Base-by-base conservation (phyloP, 345 rosid species). In the Euphorbia lathyris region DNA sequence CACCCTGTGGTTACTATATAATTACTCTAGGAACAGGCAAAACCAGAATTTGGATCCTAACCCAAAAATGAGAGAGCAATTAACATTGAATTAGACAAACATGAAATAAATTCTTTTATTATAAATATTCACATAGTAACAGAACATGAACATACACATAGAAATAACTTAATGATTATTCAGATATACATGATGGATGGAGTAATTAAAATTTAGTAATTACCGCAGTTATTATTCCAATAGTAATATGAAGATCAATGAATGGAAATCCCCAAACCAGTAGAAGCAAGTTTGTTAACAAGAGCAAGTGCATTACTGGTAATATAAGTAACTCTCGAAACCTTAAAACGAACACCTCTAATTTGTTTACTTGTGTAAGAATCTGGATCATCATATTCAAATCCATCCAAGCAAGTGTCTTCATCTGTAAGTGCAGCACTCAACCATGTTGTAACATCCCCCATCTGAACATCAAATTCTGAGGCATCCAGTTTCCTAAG, bases 261-360 rank as follows among this genome's bases (percentile, higher is more conserved):
- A 7, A 27, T 27, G 16, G 63, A 42, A 67, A 71, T 72, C 25
- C 45, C 59, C 61, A 83, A 67, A 20, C 92, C 89, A 45, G 83
- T 57, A 16, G 90, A 76, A 0, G 88, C 92, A 23, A 94, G 90
- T 69, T 85, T 90, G 72, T 86, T 90, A 23, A 85, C 85, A 65
- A 91, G 88, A 67, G 96, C 99, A 69, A 91, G 83, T 4, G 99
- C 92, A 59, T 87, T 94, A 58, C 97, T 94, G 0, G 96, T 79
- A 10, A 87, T 22, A 68, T 88, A 88, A 58, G 81, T 71, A 19
- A 77, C 75, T 40, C 69, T 85, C 10, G 78, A 25, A 63, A 90
- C 92, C 70, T 75, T 80, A 11, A 65, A 68, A 25, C 69, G 77
- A 52, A 87, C 23, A 70, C 69, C 27, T 69, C 63, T 71, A 32